Percentiles rank a stretch among this genome's conserved stretches.
phyloP scores from a whole-genome alignment of 345 rosid genomes.

The Eucalyptus viminalis region DNA sequence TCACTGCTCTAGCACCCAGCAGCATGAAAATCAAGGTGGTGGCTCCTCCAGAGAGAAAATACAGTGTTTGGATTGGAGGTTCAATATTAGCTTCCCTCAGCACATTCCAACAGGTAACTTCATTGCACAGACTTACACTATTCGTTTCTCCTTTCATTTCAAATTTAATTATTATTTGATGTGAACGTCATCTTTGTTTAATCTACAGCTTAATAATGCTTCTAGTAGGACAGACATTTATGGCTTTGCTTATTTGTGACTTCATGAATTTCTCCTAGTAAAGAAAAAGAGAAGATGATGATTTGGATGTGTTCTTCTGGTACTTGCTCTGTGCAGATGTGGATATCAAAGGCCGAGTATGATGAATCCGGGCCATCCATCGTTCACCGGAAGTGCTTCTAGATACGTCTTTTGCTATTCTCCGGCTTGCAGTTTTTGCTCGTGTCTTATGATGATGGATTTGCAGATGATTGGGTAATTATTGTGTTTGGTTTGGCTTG shows the following conservation, averaged over 20 bases:
- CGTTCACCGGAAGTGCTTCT: slow-evolving; percentile 21
- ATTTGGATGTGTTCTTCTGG: background rate
- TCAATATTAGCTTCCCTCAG: slow-evolving; percentile 19
- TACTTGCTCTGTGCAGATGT: slow-evolving; percentile 4
- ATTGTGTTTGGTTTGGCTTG: background rate
- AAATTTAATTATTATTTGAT: background rate
- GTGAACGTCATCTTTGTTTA: background rate
- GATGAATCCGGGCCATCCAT: slow-evolving; percentile 15
- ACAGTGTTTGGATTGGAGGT: slow-evolving; percentile 24
- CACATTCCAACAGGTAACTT: slow-evolving; percentile 22
- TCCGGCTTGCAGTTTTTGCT: background rate
- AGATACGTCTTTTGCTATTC: background rate
- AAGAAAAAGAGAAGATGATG: background rate
- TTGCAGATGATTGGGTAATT: background rate
- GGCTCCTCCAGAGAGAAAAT: slow-evolving; percentile 23
- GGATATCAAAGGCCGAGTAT: slow-evolving; percentile 13
- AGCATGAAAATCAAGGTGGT: slow-evolving; percentile 24
- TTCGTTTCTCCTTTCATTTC: background rate
- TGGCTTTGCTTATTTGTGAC: background rate
- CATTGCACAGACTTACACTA: background rate
- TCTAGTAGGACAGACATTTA: background rate
- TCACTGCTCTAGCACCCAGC: slow-evolving; percentile 19
- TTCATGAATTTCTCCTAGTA: background rate
- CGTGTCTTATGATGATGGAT: background rate
- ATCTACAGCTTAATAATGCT: background rate